Evolutionary conservation across 352 stramenopile species (phyloP), one percentile per base, ranked within the genome.

Genomic region (Peronosclerospora sorghi): DNA sequence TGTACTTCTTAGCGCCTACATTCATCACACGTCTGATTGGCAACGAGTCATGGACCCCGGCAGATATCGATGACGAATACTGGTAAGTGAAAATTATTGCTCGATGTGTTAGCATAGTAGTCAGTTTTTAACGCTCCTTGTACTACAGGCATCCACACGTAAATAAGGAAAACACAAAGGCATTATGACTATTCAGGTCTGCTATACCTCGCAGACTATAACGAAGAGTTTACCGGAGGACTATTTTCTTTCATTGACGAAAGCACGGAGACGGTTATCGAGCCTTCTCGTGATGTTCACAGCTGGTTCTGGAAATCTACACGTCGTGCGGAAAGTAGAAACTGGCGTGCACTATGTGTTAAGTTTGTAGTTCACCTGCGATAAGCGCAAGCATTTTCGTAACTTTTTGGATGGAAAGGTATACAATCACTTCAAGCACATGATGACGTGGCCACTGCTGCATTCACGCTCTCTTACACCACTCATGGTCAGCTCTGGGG

Each of bases 131-230:
- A 30, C 6, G 27, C 8, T 56, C 44, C 2, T 19, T 51, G 32
- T 39, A 24, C 37, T 43, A 18, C 24, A 89, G 73, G 76, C 81
- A 95, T 50, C 65, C 74, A 14, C 87, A 96, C 35, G 78, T 95
- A 21, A 85, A 96, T 65, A 93, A 95, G 65, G 75, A 93, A 45
- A 96, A 96, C 62, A 96, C 87, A 1, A 66, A 63, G n/a, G n/a
- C 86, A 96, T 55, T 96, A 96, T 59, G 83, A 95, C 50, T 96
- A 95, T 65, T 96, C 83, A 12, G 83, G 85, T 0, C 56, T 96
- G 20, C 45, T 96, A 6, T 96, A 96, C 43, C 55, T 96, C 7
- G 71, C 77, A 0, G 74, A 90, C 46, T 77, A 86, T 47, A 62
- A 51, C 6, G 63, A 73, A 24, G 87, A 96, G 29, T 96, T 96